Conservation (phyloP, 305 asterid species). For the Fraxinus nigra region DNA sequence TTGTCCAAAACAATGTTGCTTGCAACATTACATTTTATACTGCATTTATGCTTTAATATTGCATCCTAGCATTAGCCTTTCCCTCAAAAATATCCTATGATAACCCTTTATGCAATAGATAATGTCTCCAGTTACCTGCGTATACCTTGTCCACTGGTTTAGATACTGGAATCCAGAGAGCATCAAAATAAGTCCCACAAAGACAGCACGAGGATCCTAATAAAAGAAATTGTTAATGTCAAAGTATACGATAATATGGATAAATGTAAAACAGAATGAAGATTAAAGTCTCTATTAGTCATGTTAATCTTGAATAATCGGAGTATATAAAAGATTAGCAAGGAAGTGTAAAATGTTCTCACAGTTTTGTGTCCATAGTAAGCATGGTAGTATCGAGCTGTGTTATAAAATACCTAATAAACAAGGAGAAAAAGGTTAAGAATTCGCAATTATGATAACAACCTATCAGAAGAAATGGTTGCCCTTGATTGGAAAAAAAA, state of each 20-base stretch:
- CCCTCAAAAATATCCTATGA: not conserved
- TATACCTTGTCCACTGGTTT: conserved; percentile 91
- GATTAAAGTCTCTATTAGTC: not conserved
- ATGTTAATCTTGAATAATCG: not conserved
- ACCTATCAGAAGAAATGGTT: not conserved
- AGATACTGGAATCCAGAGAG: conserved; percentile 90
- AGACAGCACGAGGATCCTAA: conserved; percentile 96
- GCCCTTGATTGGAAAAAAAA: not conserved
- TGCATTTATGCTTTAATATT: not conserved
- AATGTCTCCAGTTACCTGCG: conserved; percentile 57
- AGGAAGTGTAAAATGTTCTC: conserved; percentile 33
- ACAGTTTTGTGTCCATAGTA: conserved; percentile 92
- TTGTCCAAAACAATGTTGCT: not conserved
- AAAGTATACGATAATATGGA: conserved; percentile 4
- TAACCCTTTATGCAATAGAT: not conserved
- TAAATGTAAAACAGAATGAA: not conserved
- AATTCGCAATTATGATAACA: conserved; percentile 1
- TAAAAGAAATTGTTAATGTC: conserved; percentile 10
- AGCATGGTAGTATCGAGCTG: conserved; percentile 92
- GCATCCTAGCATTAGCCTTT: not conserved
- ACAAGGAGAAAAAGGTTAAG: conserved; percentile 21
- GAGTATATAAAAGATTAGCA: conserved; percentile 8
- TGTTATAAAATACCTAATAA: conserved; percentile 70
- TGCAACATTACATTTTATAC: not conserved
- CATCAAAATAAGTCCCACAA: conserved; percentile 80